Conservation (phyloP, 2,329 filamentous ascomycete genomes). For the Periconia sp. region DNA sequence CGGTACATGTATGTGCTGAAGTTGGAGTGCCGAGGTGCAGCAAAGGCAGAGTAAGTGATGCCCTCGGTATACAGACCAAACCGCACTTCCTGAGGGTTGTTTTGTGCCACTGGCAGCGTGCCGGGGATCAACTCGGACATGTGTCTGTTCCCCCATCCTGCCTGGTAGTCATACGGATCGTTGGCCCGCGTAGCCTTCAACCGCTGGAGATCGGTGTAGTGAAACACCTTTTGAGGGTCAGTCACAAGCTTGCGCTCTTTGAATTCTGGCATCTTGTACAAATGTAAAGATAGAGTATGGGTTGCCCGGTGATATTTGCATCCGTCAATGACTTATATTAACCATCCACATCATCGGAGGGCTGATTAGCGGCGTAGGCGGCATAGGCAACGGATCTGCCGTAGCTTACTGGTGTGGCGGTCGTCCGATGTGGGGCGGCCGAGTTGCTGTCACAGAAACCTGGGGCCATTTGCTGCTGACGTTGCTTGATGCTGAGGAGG, state of each 20-base stretch:
- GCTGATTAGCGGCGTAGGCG: constrained; percentile 5
- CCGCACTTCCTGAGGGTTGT: constrained; percentile 46
- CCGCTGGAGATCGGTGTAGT: constrained; percentile 42
- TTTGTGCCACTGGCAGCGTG: constrained; percentile 46
- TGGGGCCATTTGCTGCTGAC: constrained; percentile 15
- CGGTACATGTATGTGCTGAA: constrained; percentile 51
- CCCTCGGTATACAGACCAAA: constrained; percentile 51
- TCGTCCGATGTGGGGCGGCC: constrained; percentile 38
- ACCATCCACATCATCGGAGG: constrained; percentile 18
- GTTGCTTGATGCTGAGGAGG: constrained; percentile 7
- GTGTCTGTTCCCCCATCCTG: constrained; percentile 44
- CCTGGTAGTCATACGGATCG: constrained; percentile 43
- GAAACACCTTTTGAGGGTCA: constrained; percentile 41
- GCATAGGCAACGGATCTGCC: constrained; percentile 28
- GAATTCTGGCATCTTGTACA: constrained; percentile 31
- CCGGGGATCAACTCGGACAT: constrained; percentile 48
- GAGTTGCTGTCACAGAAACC: constrained; percentile 16
- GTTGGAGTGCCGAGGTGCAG: constrained; percentile 46
- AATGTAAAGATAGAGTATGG: constrained; percentile 2
- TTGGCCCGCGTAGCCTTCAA: constrained; percentile 41
- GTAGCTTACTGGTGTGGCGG: constrained; percentile 30
- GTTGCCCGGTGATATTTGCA: constrained; percentile 6
- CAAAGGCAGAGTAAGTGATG: constrained; percentile 49
- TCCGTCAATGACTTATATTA: constrained; percentile 30
- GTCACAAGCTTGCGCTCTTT: constrained; percentile 39